Percentiles rank a stretch among this genome's conserved stretches.
Conservation (phyloP, 345 rosid species). For the Pistacia vera region DNA sequence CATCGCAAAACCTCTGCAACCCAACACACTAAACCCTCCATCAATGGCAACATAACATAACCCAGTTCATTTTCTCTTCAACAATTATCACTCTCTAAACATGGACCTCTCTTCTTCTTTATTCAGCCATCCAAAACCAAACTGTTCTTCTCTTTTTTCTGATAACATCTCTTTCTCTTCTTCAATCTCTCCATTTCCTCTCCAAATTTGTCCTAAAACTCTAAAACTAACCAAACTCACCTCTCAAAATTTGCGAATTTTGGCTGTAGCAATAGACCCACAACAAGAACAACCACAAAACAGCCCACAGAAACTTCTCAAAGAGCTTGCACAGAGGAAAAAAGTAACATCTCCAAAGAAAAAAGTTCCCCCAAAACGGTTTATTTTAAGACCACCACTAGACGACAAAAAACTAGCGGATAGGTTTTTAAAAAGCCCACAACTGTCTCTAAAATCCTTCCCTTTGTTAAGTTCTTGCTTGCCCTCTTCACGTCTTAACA, state of each 20-base stretch:
- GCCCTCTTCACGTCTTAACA: slow-evolving; percentile 81
- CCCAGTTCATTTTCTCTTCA: not conserved
- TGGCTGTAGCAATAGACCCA: slow-evolving; percentile 61
- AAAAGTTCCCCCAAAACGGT: slow-evolving; percentile 67
- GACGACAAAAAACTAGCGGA: slow-evolving; percentile 81
- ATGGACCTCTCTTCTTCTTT: slow-evolving; percentile 87
- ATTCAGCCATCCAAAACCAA: slow-evolving; percentile 32
- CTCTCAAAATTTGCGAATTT: slow-evolving; percentile 40
- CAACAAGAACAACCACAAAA: slow-evolving; percentile 61
- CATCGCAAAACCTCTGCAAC: slow-evolving; percentile 1
- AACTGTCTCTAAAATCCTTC: slow-evolving; percentile 81
- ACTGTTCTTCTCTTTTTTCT: slow-evolving; percentile 22
- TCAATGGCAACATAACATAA: not conserved
- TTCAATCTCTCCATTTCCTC: slow-evolving; percentile 52
- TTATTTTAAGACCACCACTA: slow-evolving; percentile 78
- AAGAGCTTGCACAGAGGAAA: slow-evolving; percentile 90
- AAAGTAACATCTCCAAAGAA: slow-evolving; percentile 62
- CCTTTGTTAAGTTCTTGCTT: slow-evolving; percentile 86
- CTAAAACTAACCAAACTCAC: slow-evolving; percentile 32
- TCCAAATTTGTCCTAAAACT: slow-evolving; percentile 35
- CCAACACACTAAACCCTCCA: slow-evolving; percentile 14
- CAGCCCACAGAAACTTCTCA: slow-evolving; percentile 89
- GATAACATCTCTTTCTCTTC: slow-evolving; percentile 65
- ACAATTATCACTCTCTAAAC: not conserved
- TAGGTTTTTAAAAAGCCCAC: slow-evolving; percentile 86